phyloP scores from a whole-genome alignment of 208 protist genomes.

The Leptomonas pyrrhocoris region DNA sequence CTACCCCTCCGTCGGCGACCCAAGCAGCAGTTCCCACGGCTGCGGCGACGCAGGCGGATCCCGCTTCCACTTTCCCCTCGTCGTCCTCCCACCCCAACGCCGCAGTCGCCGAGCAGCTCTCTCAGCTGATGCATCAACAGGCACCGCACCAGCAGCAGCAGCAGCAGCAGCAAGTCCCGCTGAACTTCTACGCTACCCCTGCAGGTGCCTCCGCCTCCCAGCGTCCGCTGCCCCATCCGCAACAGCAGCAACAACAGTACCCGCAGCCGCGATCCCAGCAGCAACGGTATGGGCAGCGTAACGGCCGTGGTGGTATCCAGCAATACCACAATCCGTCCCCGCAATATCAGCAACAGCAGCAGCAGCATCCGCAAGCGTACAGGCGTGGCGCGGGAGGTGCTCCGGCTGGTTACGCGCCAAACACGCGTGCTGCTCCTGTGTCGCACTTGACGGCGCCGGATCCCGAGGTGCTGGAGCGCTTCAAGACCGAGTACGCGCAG shows the following conservation, averaged over 20 bases:
- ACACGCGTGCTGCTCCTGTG: conserved; percentile 4
- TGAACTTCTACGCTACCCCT: conserved; percentile 1
- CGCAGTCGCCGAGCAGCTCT: background rate
- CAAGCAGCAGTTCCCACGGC: background rate
- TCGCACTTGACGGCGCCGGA: conserved; percentile 18
- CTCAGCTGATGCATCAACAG: conserved; percentile 9
- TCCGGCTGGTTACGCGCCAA: background rate
- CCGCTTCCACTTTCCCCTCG: background rate
- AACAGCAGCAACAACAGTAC: conserved; percentile 28
- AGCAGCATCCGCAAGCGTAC: no score
- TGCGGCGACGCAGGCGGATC: background rate
- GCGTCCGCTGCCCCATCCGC: conserved; percentile 3
- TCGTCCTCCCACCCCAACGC: background rate
- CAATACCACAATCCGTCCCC: conserved; percentile 4
- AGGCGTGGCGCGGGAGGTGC: background rate
- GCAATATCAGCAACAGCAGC: conserved; percentile 22
- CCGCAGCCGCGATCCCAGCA: background rate
- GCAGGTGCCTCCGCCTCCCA: background rate
- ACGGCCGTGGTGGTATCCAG: conserved; percentile 4
- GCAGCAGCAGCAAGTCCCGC: conserved; percentile 14
- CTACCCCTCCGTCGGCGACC: conserved; percentile 1
- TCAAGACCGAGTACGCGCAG: conserved; percentile 64
- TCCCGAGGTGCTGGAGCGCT: conserved; percentile 37
- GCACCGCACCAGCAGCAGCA: conserved; percentile 33
- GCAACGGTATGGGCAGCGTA: background rate